phyloP scores from a whole-genome alignment of 345 rosid genomes.

The Pelargonium nanum region DNA sequence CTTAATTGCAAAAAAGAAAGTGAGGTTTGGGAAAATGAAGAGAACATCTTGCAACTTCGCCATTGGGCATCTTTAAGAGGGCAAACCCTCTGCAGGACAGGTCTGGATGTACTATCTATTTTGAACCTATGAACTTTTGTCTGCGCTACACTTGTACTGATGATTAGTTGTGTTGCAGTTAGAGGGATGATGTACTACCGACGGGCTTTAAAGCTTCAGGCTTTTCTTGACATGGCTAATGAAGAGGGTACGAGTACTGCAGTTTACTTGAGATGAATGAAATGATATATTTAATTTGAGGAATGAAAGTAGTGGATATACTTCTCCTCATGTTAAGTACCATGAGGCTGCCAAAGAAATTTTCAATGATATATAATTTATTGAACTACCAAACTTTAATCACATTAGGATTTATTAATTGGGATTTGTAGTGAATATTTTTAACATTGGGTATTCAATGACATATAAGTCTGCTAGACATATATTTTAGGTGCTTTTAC shows the following conservation, averaged over 20 bases:
- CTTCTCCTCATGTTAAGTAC: not conserved
- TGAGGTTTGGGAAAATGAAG: conserved; percentile 80
- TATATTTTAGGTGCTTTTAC: not conserved
- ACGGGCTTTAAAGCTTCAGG: conserved; percentile 96
- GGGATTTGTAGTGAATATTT: not conserved
- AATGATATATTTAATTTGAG: not conserved
- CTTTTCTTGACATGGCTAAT: conserved; percentile 95
- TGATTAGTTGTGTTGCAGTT: conserved; percentile 29
- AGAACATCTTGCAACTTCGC: conserved; percentile 86
- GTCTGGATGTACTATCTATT: conserved; percentile 18
- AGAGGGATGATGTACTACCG: conserved; percentile 99
- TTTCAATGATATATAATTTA: not conserved
- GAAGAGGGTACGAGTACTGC: conserved; percentile 45
- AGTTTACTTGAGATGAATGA: not conserved
- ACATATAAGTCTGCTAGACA: not conserved
- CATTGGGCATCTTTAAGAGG: conserved; percentile 98
- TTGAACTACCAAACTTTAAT: not conserved
- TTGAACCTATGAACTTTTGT: not conserved
- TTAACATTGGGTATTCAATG: not conserved
- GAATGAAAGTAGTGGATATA: not conserved
- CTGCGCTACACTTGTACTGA: not conserved
- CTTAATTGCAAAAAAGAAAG: conserved; percentile 59
- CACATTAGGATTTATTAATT: not conserved
- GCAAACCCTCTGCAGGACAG: conserved; percentile 89
- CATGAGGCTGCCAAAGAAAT: not conserved